Evolutionary conservation across 768 basidiomycete species (phyloP), one percentile per base, ranked within the genome.

Genomic region (Gautieria morchelliformis): DNA sequence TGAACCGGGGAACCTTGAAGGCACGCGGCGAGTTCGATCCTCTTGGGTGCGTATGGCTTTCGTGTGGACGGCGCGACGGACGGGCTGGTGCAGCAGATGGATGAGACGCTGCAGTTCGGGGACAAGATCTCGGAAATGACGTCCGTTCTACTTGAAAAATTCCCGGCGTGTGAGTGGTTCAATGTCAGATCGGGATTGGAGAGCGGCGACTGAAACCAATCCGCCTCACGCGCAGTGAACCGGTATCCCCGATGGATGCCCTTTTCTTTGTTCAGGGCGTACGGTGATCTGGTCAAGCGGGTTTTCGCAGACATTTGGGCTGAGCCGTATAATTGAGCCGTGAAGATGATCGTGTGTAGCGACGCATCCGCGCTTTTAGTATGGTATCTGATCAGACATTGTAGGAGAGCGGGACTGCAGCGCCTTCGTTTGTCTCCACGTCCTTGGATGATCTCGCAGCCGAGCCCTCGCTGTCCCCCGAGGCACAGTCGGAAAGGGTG

Each of bases 401-500:
- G 22, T 27, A 53, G 52, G 52, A 37, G 10, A 19, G 19, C 17
- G 52, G 52, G 32, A 35, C 35, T 40, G 52, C 52, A 7, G 40
- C 35, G 35, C 52, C 52, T 17, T 53, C 52, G 9, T 53, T 53
- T 40, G 52, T 53, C 17, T 53, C 52, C 30, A 53, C 52, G 30
- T 53, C 33, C 20, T 40, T 53, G n/a, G 52, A 53, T 22, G 52
- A 53, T 42, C 52, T 53, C 24, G 12, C 52, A 5, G 32, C 7
- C 4, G 37, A 53, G n/a, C 3, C 37, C 15, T 35, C 52, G 5
- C 37, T 53, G 37, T 53, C 52, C 2, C 33, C 35, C 8, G 6
- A 53, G 40, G 35, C 41, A 53, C 35, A 42, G 14, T 24, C 35
- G 6, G 17, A 53, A 40, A 53, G 37, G 20, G 37, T 53, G 41